These are phyloP conservation scores for Chrysosphaeria jannelii DNA, from an alignment of 2,329 filamentous ascomycete species.

Conservation along the genomic window DNA sequence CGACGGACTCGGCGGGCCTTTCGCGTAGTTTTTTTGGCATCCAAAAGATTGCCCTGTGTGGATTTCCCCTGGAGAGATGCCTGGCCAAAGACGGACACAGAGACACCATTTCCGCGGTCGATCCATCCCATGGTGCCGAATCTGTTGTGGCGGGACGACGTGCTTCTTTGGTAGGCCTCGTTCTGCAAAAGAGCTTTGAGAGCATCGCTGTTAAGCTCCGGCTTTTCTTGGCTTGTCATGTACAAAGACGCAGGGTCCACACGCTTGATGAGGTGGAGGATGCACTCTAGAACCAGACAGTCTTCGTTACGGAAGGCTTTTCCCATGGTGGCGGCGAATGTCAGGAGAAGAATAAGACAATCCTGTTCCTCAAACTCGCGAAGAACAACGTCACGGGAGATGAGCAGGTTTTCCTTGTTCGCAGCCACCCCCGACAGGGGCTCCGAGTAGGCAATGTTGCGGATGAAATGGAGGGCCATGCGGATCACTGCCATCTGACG, in stretches of 20 bases:
- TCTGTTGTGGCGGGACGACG: conserved; percentile 65
- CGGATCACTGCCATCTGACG: conserved; percentile 84
- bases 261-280: conserved; percentile 81
- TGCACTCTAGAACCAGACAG: conserved; percentile 61
- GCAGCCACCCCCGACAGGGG: conserved; percentile 41
- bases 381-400: conserved; percentile 65
- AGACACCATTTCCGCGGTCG: conserved; percentile 55
- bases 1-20: conserved; percentile 36
- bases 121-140: conserved; percentile 98
- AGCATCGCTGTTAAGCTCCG: conserved; percentile 38
- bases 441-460: conserved; percentile 66
- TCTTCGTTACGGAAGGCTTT: conserved; percentile 83
- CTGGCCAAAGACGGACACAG: conserved; percentile 69
- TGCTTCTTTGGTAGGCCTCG: conserved; percentile 51
- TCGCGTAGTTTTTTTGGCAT: conserved; percentile 68
- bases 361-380: conserved; percentile 78
- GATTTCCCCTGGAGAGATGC: conserved; percentile 47
- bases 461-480: conserved; percentile 61
- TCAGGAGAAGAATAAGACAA: conserved; percentile 59
- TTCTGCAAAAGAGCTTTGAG: conserved; percentile 46
- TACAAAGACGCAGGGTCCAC: conserved; percentile 65
- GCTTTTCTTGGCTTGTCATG: conserved; percentile 45
- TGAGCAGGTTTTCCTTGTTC: conserved; percentile 69
- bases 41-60: conserved; percentile 59
- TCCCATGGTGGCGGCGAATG: conserved; percentile 70